These are phyloP conservation scores for Hanseniaspora sp. DNA, from an alignment of 1,139 yeast species.

Conservation along the genomic window DNA sequence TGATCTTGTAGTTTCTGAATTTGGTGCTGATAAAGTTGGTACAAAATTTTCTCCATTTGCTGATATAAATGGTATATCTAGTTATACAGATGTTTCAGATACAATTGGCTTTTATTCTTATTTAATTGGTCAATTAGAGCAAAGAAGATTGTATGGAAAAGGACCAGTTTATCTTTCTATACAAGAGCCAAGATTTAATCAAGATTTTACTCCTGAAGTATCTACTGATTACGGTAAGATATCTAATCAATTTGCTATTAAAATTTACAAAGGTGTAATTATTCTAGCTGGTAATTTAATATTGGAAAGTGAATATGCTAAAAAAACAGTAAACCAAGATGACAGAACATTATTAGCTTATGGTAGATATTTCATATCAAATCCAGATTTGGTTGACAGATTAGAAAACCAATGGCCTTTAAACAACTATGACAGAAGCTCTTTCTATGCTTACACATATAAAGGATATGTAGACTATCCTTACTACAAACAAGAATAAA, in stretches of 20 bases:
- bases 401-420: constrained; percentile 30
- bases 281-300: constrained; percentile 35
- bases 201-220: constrained; percentile 23
- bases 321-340: constrained; percentile 26
- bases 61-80: constrained; percentile 28
- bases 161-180: constrained; percentile 43
- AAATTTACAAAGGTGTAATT: constrained; percentile 33
- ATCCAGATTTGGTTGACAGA: constrained; percentile 39
- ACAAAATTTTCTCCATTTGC: constrained; percentile 32
- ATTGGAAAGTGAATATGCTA: constrained; percentile 21
- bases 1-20: constrained; percentile 27
- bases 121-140: constrained; percentile 29
- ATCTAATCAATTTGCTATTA: constrained; percentile 31
- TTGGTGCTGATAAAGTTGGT: constrained; percentile 27
- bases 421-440: constrained; percentile 28
- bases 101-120: constrained; percentile 27
- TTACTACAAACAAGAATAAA: constrained; percentile 14
- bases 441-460: constrained; percentile 29
- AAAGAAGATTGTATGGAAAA: constrained; percentile 31
- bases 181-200: constrained; percentile 37
- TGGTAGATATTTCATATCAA: constrained; percentile 39
- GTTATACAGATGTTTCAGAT: constrained; percentile 25
- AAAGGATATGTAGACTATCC: constrained; percentile 32
- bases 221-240: constrained; percentile 17
- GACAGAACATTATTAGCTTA: constrained; percentile 36